A percentile compares a stretch with the other conserved stretches of the same genome.
Evolutionary conservation across 768 basidiomycete genomes (phyloP).

Genomic region (Leccinum barrowsii): DNA sequence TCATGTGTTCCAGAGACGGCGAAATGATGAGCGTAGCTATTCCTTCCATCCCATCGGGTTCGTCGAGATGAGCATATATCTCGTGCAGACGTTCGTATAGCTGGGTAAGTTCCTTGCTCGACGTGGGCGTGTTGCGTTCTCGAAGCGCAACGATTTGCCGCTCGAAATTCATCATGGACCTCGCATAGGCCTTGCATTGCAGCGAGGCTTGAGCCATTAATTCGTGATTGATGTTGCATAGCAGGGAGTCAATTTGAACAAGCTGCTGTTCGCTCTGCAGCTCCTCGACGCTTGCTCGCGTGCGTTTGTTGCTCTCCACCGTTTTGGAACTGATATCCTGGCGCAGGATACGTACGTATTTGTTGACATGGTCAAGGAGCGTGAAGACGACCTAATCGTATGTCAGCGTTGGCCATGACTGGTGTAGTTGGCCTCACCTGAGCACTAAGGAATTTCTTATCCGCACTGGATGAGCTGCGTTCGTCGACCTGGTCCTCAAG

Average conservation of each 20-base stretch:
- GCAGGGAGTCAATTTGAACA: constrained; percentile 69
- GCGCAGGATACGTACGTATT: constrained; percentile 77
- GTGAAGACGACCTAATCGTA: constrained; percentile 82
- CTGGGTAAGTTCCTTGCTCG: constrained; percentile 40
- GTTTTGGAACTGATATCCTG: constrained; percentile 57
- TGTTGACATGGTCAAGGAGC: constrained; percentile 91
- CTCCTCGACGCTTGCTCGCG: constrained; percentile 36
- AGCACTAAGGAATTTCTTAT: constrained; percentile 89
- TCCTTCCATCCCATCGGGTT: constrained; percentile 99
- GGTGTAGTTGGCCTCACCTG: constrained; percentile 52
- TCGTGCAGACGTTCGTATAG: constrained; percentile 90
- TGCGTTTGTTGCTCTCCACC: constrained; percentile 45
- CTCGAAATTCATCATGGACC: constrained; percentile 94
- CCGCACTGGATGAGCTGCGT: constrained; percentile 53
- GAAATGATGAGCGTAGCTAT: constrained; percentile 84
- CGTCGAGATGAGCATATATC: constrained; percentile 93
- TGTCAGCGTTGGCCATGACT: not conserved
- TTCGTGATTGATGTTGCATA: constrained; percentile 80
- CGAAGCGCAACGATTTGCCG: constrained; percentile 62
- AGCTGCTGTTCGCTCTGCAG: constrained; percentile 56
- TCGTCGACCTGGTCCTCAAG: constrained; percentile 81
- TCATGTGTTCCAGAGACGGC: constrained; percentile 92
- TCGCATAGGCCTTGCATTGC: constrained; percentile 90
- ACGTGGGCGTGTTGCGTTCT: constrained; percentile 36
- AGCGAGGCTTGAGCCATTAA: constrained; percentile 93